phyloP scores from a whole-genome alignment of 2,329 filamentous ascomycete genomes.

The Aspergillus sp. region DNA sequence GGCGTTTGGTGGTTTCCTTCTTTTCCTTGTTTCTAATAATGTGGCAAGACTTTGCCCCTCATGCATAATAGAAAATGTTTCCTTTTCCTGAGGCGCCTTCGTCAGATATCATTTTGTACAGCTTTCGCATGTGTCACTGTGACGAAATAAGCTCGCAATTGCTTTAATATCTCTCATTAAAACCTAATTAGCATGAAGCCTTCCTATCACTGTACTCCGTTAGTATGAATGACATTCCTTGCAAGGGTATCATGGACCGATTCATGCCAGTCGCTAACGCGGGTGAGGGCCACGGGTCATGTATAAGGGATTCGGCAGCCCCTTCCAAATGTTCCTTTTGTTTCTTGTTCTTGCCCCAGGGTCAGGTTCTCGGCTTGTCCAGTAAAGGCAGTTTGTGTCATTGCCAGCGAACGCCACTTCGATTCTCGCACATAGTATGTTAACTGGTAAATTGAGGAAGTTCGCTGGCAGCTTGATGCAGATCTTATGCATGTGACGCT shows the following conservation, averaged over 20 bases:
- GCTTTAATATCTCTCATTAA: not conserved
- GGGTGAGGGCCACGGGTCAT: no score
- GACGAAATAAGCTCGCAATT: not conserved
- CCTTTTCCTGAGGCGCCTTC: not conserved
- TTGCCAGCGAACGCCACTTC: not conserved
- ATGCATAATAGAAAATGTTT: slow-evolving; percentile 15
- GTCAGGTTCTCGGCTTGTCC: no score
- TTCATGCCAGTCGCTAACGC: no score
- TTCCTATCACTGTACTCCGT: not conserved
- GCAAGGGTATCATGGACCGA: not conserved
- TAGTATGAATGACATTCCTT: not conserved
- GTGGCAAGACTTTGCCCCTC: not conserved
- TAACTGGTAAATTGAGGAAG: not conserved
- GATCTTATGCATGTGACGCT: not conserved
- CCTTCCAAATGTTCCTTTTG: no score
- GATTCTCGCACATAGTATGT: not conserved
- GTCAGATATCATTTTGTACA: not conserved
- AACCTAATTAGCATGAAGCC: not conserved
- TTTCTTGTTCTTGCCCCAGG: no score
- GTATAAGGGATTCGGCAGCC: no score
- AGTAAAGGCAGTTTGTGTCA: no score
- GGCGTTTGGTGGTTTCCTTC: slow-evolving; percentile 1
- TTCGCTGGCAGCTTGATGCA: not conserved
- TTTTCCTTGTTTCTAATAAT: slow-evolving; percentile 6
- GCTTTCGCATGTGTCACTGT: not conserved